phyloP scores from a whole-genome alignment of 345 rosid genomes.

The Citrus medica region DNA sequence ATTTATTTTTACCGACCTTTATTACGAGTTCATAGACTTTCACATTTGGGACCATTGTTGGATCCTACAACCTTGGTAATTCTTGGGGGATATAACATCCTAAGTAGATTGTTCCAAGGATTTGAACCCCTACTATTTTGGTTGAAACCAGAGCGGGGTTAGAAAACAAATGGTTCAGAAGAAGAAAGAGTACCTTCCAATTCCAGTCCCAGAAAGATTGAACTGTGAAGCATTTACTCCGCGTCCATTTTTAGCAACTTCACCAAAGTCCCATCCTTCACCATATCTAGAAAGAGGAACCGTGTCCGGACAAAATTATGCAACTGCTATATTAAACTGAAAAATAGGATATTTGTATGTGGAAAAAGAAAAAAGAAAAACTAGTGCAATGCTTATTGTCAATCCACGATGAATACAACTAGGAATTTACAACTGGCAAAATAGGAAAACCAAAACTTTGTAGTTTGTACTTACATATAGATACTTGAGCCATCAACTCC shows the following conservation, averaged over 20 bases:
- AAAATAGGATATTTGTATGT: neutral
- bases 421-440: neutral
- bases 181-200: conserved; percentile 64
- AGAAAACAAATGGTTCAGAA: neutral
- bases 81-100: neutral
- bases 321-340: neutral
- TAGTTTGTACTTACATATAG: conserved; percentile 66
- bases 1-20: neutral
- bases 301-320: neutral
- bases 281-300: conserved; percentile 63
- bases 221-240: conserved; percentile 86
- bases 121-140: neutral
- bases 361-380: neutral
- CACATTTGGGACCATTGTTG: neutral
- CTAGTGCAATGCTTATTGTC: neutral
- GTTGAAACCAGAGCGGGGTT: neutral
- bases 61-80: neutral
- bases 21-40: neutral
- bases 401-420: neutral
- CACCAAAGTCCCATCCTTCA: conserved; percentile 99
- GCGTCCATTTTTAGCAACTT: conserved; percentile 92
- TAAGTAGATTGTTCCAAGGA: neutral
- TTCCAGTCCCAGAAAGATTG: conserved; percentile 76
- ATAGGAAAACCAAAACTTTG: neutral
- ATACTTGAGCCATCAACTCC: conserved; percentile 84